phyloP scores from a whole-genome alignment of 2,329 filamentous ascomycete species.

The Penicillium palitans region DNA sequence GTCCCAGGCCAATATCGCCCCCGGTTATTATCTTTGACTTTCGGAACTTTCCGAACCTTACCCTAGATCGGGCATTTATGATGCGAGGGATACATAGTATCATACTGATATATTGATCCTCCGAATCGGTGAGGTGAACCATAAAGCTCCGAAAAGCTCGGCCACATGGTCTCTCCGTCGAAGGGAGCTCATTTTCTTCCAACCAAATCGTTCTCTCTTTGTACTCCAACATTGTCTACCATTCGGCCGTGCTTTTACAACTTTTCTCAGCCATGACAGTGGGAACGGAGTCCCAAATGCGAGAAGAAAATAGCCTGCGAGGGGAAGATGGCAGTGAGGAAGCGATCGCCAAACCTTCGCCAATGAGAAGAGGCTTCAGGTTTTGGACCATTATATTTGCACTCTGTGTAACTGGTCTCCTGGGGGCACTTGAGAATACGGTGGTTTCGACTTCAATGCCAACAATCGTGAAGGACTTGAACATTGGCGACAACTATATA shows the following conservation, averaged over 20 bases:
- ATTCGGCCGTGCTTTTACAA: background rate
- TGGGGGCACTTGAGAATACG: slow-evolving; percentile 40
- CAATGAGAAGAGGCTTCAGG: slow-evolving; percentile 2
- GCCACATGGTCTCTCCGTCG: background rate
- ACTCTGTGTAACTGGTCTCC: slow-evolving; percentile 26
- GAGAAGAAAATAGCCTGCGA: background rate
- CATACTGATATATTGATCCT: too few relatives aligned
- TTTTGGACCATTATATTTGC: slow-evolving; percentile 3
- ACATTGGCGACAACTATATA: slow-evolving; percentile 33
- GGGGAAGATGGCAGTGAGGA: background rate
- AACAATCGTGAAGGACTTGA: slow-evolving; percentile 36
- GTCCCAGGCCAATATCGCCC: too few relatives aligned
- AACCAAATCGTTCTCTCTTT: too few relatives aligned
- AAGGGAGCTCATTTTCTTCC: too few relatives aligned
- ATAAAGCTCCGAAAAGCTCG: background rate
- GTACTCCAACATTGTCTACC: too few relatives aligned
- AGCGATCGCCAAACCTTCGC: background rate
- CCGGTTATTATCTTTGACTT: too few relatives aligned
- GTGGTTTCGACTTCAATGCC: slow-evolving; percentile 44
- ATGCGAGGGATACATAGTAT: too few relatives aligned
- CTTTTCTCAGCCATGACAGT: background rate
- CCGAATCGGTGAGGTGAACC: background rate
- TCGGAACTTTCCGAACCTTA: too few relatives aligned
- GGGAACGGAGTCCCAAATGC: background rate
- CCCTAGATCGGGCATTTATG: too few relatives aligned